phyloP scores from a whole-genome alignment of 768 basidiomycete species.

The Candolleomyces eurysporus region DNA sequence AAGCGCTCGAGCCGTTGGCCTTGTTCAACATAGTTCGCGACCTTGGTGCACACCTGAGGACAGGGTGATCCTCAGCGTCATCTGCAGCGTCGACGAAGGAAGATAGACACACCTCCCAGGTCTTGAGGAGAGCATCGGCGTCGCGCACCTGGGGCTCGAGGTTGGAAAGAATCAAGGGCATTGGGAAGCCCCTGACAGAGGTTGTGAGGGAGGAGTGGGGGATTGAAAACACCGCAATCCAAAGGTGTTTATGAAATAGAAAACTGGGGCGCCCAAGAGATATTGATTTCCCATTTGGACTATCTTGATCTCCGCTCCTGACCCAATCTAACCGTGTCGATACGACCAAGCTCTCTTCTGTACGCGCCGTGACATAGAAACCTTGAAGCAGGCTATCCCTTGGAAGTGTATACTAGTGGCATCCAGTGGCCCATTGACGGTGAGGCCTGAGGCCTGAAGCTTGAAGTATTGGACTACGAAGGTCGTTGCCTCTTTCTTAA shows the following conservation, averaged over 20 bases:
- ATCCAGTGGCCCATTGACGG: too few relatives aligned
- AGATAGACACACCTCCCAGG: conserved; percentile 70
- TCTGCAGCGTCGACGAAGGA: neutral
- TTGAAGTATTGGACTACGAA: too few relatives aligned
- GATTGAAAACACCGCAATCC: neutral
- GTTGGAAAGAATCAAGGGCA: conserved; percentile 83
- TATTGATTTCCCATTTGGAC: too few relatives aligned
- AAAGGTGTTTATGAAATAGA: neutral
- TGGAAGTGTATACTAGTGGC: too few relatives aligned
- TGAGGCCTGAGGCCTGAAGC: too few relatives aligned
- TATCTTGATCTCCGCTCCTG: too few relatives aligned
- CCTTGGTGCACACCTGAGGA: conserved; percentile 80
- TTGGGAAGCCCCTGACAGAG: conserved; percentile 26
- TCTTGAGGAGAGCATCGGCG: conserved; percentile 80
- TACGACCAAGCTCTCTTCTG: too few relatives aligned
- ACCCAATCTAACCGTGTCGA: too few relatives aligned
- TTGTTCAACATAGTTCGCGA: conserved; percentile 87
- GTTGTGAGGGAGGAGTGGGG: neutral
- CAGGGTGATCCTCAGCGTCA: neutral
- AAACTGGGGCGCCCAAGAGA: neutral
- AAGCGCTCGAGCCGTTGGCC: conserved; percentile 90
- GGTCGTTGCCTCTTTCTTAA: too few relatives aligned
- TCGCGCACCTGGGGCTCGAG: conserved; percentile 79
- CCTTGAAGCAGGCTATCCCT: too few relatives aligned
- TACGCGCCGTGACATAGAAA: too few relatives aligned